Conservation (phyloP, 2,329 filamentous ascomycete genomes). For the Zymoseptoria pseudotritici region DNA sequence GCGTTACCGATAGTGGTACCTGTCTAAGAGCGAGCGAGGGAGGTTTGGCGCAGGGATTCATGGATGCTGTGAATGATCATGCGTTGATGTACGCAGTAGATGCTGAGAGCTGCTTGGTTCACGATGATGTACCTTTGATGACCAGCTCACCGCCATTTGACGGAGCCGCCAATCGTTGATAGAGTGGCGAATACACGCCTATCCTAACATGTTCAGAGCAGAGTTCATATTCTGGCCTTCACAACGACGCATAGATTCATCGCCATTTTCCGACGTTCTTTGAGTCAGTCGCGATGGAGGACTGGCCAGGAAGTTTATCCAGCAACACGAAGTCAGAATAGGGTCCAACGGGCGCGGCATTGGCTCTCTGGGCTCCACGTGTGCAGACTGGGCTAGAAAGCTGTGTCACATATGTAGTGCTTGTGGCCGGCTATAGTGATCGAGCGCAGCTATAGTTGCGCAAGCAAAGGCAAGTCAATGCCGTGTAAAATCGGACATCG, state of each 20-base stretch:
- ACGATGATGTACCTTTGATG: background rate
- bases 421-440: background rate
- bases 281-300: background rate
- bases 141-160: background rate
- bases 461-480: background rate
- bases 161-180: background rate
- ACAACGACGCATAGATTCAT: too few relatives aligned
- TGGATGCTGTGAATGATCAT: background rate
- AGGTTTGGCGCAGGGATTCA: background rate
- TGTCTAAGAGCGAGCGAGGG: background rate
- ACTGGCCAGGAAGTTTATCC: background rate
- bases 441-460: background rate
- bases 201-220: background rate
- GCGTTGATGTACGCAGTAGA: background rate
- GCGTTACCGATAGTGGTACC: background rate
- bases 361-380: background rate
- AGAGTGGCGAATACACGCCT: background rate
- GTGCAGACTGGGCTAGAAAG: background rate
- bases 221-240: too few relatives aligned
- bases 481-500: background rate
- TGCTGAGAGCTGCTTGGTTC: background rate
- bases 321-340: background rate
- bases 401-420: background rate
- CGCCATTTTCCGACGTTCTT: background rate
- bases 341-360: background rate